Percentiles rank a stretch among this genome's conserved stretches.
phyloP scores from a whole-genome alignment of 164 flowering plant species.

The Umbilicus rupestris region DNA sequence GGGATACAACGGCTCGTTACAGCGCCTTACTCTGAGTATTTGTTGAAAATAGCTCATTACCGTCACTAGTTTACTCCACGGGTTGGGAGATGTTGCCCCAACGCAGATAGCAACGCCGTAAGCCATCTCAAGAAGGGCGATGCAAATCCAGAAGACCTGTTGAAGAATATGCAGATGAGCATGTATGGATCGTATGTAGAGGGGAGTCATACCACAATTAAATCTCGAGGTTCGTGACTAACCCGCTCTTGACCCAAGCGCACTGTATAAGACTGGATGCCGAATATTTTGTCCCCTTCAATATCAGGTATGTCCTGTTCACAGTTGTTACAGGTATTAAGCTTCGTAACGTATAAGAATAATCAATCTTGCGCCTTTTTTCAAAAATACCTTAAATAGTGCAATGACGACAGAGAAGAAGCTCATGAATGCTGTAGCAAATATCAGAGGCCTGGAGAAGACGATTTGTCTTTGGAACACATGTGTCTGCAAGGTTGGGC shows the following conservation, averaged over 20 bases:
- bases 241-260: conserved; percentile 75
- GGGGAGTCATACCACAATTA: not conserved
- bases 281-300: conserved; percentile 71
- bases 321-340: not conserved
- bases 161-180: not conserved
- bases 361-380: too few species aligned
- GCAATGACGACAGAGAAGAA: conserved; percentile 98
- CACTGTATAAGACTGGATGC: conserved; percentile 64
- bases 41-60: conserved; percentile 29
- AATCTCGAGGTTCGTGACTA: conserved; percentile 12
- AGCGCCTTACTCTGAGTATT: too few species aligned
- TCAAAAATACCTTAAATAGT: conserved; percentile 78
- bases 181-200: not conserved
- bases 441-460: conserved; percentile 69
- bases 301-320: conserved; percentile 81
- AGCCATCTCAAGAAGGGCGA: conserved; percentile 67
- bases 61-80: conserved; percentile 57
- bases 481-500: conserved; percentile 37
- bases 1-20: too few species aligned
- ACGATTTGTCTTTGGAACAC: conserved; percentile 58
- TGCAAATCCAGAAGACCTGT: conserved; percentile 81
- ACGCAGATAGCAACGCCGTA: conserved; percentile 53
- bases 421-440: conserved; percentile 96
- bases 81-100: conserved; percentile 45
- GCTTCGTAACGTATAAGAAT: not conserved